These are phyloP conservation scores for Nannochloropsis salina DNA, from an alignment of 108 stramenopile genomes.

Conservation along the genomic window DNA sequence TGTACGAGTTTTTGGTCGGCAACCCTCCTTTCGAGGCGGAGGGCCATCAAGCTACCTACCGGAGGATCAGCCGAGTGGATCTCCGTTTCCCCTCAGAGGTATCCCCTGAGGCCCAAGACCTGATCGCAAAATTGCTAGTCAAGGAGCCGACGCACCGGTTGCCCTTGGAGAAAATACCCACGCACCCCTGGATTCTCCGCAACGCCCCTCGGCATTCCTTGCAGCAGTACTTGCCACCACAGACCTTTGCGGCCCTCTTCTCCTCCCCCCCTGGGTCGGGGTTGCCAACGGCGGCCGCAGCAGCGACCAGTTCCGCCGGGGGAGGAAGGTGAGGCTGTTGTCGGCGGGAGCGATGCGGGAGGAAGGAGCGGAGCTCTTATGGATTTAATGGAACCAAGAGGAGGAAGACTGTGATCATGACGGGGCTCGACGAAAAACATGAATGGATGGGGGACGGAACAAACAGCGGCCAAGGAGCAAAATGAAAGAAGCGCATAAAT, in stretches of 20 bases:
- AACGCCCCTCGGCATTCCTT: not conserved
- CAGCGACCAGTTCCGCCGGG: no score
- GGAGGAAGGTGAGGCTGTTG: no score
- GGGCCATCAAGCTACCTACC: constrained; percentile 75
- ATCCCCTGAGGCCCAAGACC: constrained; percentile 73
- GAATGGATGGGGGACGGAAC: no score
- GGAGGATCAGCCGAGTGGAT: constrained; percentile 80
- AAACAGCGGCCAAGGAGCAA: no score
- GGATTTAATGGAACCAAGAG: no score
- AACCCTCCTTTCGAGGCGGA: constrained; percentile 87
- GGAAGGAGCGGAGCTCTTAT: no score
- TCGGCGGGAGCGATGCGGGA: no score
- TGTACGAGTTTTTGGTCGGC: constrained; percentile 93
- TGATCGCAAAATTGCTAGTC: constrained; percentile 73
- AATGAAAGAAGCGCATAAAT: no score
- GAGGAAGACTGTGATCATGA: no score
- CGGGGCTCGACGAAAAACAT: no score
- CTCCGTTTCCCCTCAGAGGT: constrained; percentile 66
- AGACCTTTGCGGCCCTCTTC: not conserved
- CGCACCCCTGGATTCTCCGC: constrained; percentile 78
- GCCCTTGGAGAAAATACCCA: constrained; percentile 69
- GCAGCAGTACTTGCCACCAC: not conserved
- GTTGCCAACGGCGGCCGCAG: no score
- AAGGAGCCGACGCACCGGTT: constrained; percentile 81
- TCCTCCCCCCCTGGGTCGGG: not conserved